These are phyloP conservation scores for Blastobotrys aristatus DNA, from an alignment of 1,139 yeast genomes.

Conservation along the genomic window DNA sequence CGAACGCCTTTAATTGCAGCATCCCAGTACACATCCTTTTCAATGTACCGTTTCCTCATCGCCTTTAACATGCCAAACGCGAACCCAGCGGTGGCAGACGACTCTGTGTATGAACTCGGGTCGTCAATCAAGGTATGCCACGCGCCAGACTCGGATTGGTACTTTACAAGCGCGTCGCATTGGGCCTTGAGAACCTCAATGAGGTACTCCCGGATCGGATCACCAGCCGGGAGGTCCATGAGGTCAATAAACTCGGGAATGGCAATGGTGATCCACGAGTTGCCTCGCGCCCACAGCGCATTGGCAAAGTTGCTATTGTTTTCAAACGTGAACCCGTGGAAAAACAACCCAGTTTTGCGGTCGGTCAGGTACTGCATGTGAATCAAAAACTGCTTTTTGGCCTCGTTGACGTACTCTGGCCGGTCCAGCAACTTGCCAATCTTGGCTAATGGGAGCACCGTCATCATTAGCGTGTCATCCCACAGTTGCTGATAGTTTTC, in stretches of 20 bases:
- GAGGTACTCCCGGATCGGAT: constrained; percentile 29
- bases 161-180: constrained; percentile 28
- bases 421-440: constrained; percentile 33
- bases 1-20: constrained; percentile 32
- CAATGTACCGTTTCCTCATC: constrained; percentile 29
- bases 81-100: constrained; percentile 39
- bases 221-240: constrained; percentile 30
- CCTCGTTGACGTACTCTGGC: constrained; percentile 35
- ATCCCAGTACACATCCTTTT: constrained; percentile 24
- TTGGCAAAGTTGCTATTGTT: constrained; percentile 35
- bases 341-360: constrained; percentile 34
- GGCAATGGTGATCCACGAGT: constrained; percentile 38
- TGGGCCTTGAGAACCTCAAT: constrained; percentile 34
- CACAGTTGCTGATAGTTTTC: constrained; percentile 36
- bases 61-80: constrained; percentile 38
- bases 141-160: constrained; percentile 33
- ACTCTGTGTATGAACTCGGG: constrained; percentile 32
- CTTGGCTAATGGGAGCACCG: constrained; percentile 37
- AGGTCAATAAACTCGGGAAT: constrained; percentile 37
- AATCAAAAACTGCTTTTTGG: constrained; percentile 36
- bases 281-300: constrained; percentile 40
- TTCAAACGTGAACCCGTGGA: constrained; percentile 36
- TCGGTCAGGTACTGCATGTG: constrained; percentile 36
- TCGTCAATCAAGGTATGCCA: constrained; percentile 38
- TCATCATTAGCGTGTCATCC: constrained; percentile 40